Evolutionary conservation across 192 early-diverging fungal genomes (phyloP).

Genomic region (Rhizoclosmatium sp.): DNA sequence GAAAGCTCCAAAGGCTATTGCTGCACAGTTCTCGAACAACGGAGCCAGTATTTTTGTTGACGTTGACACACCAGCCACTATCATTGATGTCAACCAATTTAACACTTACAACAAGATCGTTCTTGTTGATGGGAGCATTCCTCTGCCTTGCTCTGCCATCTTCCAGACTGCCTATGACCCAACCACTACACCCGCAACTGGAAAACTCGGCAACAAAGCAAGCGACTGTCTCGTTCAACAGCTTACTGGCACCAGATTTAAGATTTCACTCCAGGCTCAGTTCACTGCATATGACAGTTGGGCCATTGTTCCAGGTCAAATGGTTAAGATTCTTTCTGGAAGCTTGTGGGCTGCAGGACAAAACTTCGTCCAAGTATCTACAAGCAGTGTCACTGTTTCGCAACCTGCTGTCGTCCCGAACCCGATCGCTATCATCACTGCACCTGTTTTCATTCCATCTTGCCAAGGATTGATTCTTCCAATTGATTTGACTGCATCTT

Average conservation of each 20-base stretch:
- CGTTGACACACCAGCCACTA: conserved; percentile 22
- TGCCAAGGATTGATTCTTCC: conserved; percentile 23
- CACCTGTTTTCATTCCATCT: conserved; percentile 22
- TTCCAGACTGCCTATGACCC: conserved; percentile 22
- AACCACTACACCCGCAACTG: conserved; percentile 12
- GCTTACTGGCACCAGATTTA: conserved; percentile 26
- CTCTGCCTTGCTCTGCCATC: conserved; percentile 27
- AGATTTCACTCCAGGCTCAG: conserved; percentile 18
- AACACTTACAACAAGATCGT: neutral
- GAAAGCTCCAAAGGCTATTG: conserved; percentile 8
- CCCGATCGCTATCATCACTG: conserved; percentile 24
- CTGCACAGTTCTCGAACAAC: conserved; percentile 24
- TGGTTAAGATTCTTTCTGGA: neutral
- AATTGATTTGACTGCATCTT: conserved; percentile 25
- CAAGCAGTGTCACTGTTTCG: conserved; percentile 10
- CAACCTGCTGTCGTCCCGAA: conserved; percentile 16
- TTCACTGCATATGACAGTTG: conserved; percentile 28
- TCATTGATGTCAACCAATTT: conserved; percentile 25
- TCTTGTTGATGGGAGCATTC: neutral
- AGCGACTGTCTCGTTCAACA: conserved; percentile 33
- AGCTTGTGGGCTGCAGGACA: conserved; percentile 33
- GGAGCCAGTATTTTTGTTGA: conserved; percentile 37
- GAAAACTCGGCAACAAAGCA: conserved; percentile 11
- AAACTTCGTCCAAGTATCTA: neutral
- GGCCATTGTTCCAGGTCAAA: conserved; percentile 25